phyloP scores from a whole-genome alignment of 305 asterid species.

The Petunia hybrid region DNA sequence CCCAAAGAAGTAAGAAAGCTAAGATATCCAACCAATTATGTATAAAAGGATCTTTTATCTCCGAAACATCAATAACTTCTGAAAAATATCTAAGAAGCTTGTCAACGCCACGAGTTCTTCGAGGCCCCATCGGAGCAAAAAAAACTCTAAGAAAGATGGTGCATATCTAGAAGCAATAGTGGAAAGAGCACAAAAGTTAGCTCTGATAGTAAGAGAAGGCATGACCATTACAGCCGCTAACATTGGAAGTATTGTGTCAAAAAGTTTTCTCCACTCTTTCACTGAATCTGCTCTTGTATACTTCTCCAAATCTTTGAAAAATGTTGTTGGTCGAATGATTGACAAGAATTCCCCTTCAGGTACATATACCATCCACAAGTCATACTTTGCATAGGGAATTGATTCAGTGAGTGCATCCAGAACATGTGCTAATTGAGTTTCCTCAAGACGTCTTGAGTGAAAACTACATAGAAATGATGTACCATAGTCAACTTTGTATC shows the following conservation, averaged over 20 bases:
- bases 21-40: slow-evolving; percentile 91
- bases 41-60: slow-evolving; percentile 73
- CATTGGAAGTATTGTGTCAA: slow-evolving; percentile 79
- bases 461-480: slow-evolving; percentile 87
- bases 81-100: slow-evolving; percentile 84
- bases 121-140: slow-evolving; percentile 87
- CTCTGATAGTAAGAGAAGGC: slow-evolving; percentile 83
- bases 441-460: slow-evolving; percentile 85
- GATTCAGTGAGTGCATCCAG: slow-evolving; percentile 90
- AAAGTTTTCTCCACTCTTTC: slow-evolving; percentile 90
- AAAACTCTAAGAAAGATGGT: slow-evolving; percentile 80
- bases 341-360: slow-evolving; percentile 92
- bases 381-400: slow-evolving; percentile 65
- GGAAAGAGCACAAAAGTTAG: slow-evolving; percentile 81
- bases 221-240: slow-evolving; percentile 91
- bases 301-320: slow-evolving; percentile 80
- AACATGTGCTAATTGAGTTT: slow-evolving; percentile 86
- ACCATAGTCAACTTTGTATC: slow-evolving; percentile 80
- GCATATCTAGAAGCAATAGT: slow-evolving; percentile 88
- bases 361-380: slow-evolving; percentile 87
- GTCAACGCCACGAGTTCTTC: slow-evolving; percentile 78
- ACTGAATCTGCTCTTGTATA: slow-evolving; percentile 79
- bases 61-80: slow-evolving; percentile 75
- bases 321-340: slow-evolving; percentile 85
- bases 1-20: slow-evolving; percentile 87